Evolutionary conservation across 148 eudicot genomes (phyloP).

Genomic region (Nyssa sinensis): DNA sequence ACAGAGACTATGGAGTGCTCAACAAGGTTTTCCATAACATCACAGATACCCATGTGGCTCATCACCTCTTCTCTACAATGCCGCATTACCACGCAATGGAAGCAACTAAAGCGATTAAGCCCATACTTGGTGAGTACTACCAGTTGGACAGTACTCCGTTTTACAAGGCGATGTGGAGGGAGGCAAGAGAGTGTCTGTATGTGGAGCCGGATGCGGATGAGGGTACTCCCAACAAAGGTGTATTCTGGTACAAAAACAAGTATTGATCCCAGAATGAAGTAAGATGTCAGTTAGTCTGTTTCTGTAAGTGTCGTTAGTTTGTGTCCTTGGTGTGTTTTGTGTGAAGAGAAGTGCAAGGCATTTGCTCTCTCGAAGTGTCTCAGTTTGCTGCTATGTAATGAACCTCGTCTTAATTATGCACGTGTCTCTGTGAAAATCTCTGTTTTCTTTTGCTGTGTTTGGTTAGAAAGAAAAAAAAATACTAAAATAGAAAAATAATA

Average conservation of each 20-base stretch:
- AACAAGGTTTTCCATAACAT: slow-evolving; percentile 59
- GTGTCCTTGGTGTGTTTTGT: background rate
- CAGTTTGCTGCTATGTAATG: background rate
- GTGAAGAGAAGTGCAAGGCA: background rate
- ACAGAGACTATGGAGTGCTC: slow-evolving; percentile 49
- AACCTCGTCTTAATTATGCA: background rate
- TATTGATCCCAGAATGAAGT: slow-evolving; percentile 7
- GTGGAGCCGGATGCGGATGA: slow-evolving; percentile 54
- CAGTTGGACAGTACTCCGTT: slow-evolving; percentile 47
- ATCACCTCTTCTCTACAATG: slow-evolving; percentile 58
- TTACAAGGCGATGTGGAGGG: slow-evolving; percentile 55
- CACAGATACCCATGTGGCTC: slow-evolving; percentile 59
- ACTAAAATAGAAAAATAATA: too few species aligned
- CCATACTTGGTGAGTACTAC: slow-evolving; percentile 51
- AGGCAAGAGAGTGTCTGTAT: slow-evolving; percentile 51
- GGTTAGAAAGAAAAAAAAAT: too few species aligned
- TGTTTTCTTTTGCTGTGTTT: too few species aligned
- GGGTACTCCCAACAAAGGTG: slow-evolving; percentile 24
- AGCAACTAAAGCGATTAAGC: slow-evolving; percentile 57
- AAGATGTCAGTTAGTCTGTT: background rate
- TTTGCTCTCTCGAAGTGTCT: background rate
- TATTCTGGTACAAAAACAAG: slow-evolving; percentile 34
- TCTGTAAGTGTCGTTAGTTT: background rate
- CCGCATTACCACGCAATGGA: slow-evolving; percentile 65
- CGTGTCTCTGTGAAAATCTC: too few species aligned